A percentile compares a stretch with the other conserved stretches of the same genome.
Conservation (phyloP, 495 filamentous ascomycete species). For the Penicillium pancosmium region DNA sequence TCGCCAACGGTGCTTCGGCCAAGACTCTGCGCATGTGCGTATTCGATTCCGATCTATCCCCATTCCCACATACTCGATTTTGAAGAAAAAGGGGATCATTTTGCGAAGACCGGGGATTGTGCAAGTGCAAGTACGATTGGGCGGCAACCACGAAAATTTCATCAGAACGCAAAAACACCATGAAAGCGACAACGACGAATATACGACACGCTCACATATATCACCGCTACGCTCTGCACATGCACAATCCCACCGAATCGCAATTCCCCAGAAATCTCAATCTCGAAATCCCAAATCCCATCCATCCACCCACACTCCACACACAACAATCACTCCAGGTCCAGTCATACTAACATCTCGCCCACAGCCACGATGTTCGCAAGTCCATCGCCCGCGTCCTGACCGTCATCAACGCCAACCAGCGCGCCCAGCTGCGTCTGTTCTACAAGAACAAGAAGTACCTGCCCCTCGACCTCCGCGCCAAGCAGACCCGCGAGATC, state of each 20-base stretch:
- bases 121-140: conserved; percentile 19
- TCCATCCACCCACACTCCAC: not conserved
- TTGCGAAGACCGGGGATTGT: not conserved
- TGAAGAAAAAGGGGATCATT: conserved; percentile 8
- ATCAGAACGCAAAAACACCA: conserved; percentile 1
- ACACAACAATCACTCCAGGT: conserved; percentile 8
- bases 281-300: not conserved
- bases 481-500: conserved; percentile 96
- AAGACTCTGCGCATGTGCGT: conserved; percentile 98
- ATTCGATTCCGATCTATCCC: conserved; percentile 25
- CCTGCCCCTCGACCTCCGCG: conserved; percentile 91
- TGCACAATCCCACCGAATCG: no score
- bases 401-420: conserved; percentile 99
- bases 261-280: not conserved
- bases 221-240: no score
- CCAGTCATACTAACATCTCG: conserved; percentile 26
- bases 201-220: not conserved
- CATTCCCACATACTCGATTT: conserved; percentile 20
- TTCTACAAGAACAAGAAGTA: conserved; percentile 99
- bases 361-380: conserved; percentile 88
- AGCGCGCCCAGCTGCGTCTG: conserved; percentile 93
- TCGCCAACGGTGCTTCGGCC: conserved; percentile 83
- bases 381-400: conserved; percentile 98
- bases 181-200: conserved; percentile 1
- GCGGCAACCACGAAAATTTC: conserved; percentile 21